phyloP scores from a whole-genome alignment of 345 rosid genomes.

The Hypericum perforatum region DNA sequence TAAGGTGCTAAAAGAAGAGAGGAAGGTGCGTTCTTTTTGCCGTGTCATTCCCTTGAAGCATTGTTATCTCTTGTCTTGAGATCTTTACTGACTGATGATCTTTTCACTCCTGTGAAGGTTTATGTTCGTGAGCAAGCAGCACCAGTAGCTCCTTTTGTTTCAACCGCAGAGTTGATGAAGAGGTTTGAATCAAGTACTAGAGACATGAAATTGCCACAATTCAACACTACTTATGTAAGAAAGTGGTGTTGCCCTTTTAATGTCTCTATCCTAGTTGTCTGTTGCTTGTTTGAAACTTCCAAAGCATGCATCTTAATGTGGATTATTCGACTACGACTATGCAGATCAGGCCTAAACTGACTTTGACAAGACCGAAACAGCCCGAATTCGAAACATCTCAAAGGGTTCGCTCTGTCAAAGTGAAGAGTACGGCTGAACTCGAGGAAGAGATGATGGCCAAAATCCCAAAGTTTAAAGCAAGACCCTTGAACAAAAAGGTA shows the following conservation, averaged over 20 bases:
- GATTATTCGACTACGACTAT: slow-evolving; percentile 18
- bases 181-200: slow-evolving; percentile 83
- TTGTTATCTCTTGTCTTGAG: neutral
- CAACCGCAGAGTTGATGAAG: slow-evolving; percentile 76
- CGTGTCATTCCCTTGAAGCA: neutral
- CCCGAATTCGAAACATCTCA: slow-evolving; percentile 91
- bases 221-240: slow-evolving; percentile 6
- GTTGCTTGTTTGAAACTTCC: too few species aligned
- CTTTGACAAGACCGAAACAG: slow-evolving; percentile 85
- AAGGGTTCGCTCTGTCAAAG: slow-evolving; percentile 58
- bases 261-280: too few species aligned
- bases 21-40: slow-evolving; percentile 51
- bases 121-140: slow-evolving; percentile 41
- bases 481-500: slow-evolving; percentile 92
- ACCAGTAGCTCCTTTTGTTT: slow-evolving; percentile 38
- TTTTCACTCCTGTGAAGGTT: slow-evolving; percentile 23
- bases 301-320: slow-evolving; percentile 7
- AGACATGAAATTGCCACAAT: slow-evolving; percentile 48
- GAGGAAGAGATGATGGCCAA: slow-evolving; percentile 99
- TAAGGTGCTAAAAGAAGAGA: slow-evolving; percentile 43
- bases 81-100: neutral
- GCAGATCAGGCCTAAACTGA: slow-evolving; percentile 56
- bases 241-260: too few species aligned
- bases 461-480: slow-evolving; percentile 94
- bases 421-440: slow-evolving; percentile 81